Evolutionary conservation across 257 asterid species (phyloP).

Genomic region (Coffea canephora): DNA sequence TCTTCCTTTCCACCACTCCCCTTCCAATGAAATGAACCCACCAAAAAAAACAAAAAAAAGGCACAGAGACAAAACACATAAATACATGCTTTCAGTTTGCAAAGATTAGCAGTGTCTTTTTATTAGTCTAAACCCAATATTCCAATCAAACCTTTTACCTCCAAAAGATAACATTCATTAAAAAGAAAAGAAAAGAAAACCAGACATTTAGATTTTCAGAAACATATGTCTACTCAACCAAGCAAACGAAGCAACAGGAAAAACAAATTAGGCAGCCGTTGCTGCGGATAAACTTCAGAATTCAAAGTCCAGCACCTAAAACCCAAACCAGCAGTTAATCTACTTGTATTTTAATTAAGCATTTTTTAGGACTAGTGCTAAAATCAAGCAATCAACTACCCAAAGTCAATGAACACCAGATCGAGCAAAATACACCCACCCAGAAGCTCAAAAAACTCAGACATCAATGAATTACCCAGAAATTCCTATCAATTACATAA

Average conservation of each 20-base stretch:
- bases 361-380: neutral
- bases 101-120: neutral
- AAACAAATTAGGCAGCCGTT: neutral
- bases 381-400: neutral
- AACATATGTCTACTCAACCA: neutral
- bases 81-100: constrained; percentile 1
- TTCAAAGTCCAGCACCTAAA: neutral
- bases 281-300: neutral
- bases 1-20: neutral
- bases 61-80: neutral
- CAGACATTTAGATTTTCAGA: neutral
- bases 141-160: neutral
- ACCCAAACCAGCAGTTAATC: neutral
- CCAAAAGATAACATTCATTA: neutral
- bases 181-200: too few species aligned
- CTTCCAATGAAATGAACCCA: neutral
- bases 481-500: neutral
- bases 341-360: neutral
- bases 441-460: neutral
- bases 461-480: neutral
- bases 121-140: neutral
- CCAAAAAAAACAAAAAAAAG: neutral
- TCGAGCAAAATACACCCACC: constrained; percentile 7
- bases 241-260: neutral
- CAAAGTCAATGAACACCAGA: constrained; percentile 6